Percentiles rank a stretch among this genome's conserved stretches.
These are phyloP conservation scores for Epichloe typhina DNA, from an alignment of 2,329 filamentous ascomycete species.

Conservation along the genomic window DNA sequence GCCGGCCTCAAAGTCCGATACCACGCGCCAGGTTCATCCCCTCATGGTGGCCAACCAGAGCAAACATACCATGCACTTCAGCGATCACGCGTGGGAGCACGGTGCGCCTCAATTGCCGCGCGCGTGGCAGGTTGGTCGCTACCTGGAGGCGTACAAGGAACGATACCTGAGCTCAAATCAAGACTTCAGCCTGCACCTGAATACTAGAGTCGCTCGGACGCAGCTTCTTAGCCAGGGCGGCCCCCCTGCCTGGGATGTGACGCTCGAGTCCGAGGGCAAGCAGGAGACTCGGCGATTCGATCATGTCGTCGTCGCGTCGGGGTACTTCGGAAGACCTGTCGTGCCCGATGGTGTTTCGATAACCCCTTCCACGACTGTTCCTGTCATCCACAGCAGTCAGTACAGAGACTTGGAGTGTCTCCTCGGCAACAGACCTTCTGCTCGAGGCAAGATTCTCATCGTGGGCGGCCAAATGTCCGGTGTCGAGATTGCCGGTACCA, in stretches of 20 bases:
- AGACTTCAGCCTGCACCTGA: constrained; percentile 33
- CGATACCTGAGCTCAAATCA: constrained; percentile 36
- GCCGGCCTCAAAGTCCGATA: constrained; percentile 41
- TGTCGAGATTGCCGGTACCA: constrained; percentile 59
- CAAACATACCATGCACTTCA: constrained; percentile 60
- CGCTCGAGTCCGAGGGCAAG: constrained; percentile 19
- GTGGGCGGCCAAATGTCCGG: constrained; percentile 77
- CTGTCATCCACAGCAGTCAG: constrained; percentile 54
- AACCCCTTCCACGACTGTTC: constrained; percentile 22
- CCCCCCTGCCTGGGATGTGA: constrained; percentile 27
- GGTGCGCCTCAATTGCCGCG: constrained; percentile 53
- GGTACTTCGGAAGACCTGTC: constrained; percentile 56
- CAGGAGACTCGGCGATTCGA: constrained; percentile 47
- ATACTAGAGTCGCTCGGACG: constrained; percentile 31
- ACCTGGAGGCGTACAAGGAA: constrained; percentile 51
- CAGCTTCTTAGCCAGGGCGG: constrained; percentile 16
- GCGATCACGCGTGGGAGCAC: constrained; percentile 58
- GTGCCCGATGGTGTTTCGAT: constrained; percentile 31
- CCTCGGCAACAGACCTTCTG: constrained; percentile 23
- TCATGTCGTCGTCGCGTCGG: constrained; percentile 57
- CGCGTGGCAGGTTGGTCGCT: constrained; percentile 64
- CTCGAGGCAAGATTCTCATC: constrained; percentile 51
- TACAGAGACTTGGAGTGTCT: constrained; percentile 43
- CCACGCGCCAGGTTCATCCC: constrained; percentile 44
- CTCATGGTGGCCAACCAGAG: constrained; percentile 65